phyloP scores from a whole-genome alignment of 176 grass and related monocot species.

The Triticum urartu region DNA sequence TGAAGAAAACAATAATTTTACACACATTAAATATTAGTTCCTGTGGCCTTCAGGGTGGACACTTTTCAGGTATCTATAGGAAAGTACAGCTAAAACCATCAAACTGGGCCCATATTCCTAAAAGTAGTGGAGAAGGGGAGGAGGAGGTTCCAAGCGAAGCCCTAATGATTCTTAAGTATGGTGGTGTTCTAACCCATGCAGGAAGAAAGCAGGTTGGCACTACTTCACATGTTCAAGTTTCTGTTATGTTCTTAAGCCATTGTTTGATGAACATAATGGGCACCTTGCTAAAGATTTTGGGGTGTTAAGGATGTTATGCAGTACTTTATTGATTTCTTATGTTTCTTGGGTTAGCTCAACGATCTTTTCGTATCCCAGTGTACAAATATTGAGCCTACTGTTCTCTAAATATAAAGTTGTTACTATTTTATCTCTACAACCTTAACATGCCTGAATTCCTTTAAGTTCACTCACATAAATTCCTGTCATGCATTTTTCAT shows the following conservation, averaged over 20 bases:
- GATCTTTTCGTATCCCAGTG: not conserved
- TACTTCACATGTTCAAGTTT: slow-evolving; percentile 10
- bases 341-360: not conserved
- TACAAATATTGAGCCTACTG: not conserved
- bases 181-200: slow-evolving; percentile 95
- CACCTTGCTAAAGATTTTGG: not conserved
- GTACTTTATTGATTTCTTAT: not conserved
- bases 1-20: not conserved
- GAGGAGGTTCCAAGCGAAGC: slow-evolving; percentile 79
- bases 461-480: slow-evolving; percentile 2
- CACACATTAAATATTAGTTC: slow-evolving; percentile 16
- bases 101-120: slow-evolving; percentile 67
- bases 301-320: not conserved
- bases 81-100: slow-evolving; percentile 94
- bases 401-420: not conserved
- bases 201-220: slow-evolving; percentile 87
- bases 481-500: not conserved
- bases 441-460: not conserved
- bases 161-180: slow-evolving; percentile 96
- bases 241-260: not conserved
- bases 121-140: slow-evolving; percentile 59
- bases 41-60: slow-evolving; percentile 72
- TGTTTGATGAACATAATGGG: slow-evolving; percentile 3
- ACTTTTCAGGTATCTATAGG: slow-evolving; percentile 98
- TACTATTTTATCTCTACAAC: not conserved